phyloP scores from a whole-genome alignment of 192 early-diverging fungal genomes.

The Mortierella antarctica region DNA sequence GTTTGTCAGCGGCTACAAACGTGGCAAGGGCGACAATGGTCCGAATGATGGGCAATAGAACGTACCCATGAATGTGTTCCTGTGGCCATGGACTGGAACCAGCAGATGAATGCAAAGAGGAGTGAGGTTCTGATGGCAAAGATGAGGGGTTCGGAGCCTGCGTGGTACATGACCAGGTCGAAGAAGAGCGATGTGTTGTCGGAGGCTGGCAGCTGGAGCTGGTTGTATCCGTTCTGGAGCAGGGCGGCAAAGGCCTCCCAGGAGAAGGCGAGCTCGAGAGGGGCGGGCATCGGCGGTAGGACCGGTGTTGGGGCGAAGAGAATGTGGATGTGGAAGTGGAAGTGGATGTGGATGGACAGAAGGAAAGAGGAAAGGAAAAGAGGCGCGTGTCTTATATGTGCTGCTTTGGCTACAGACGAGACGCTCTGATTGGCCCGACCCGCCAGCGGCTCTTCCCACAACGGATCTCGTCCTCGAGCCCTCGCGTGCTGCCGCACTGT shows the following conservation, averaged over 20 bases:
- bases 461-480: no score
- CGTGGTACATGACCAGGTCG: conserved; percentile 40
- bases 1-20: neutral
- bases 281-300: neutral
- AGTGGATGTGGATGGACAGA: neutral
- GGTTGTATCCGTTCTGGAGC: conserved; percentile 12
- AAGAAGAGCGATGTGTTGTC: conserved; percentile 29
- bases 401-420: no score
- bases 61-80: conserved; percentile 61
- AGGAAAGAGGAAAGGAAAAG: neutral
- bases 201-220: conserved; percentile 16
- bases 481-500: no score
- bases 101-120: conserved; percentile 40
- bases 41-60: neutral
- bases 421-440: no score
- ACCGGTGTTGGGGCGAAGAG: neutral
- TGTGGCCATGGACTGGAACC: conserved; percentile 56
- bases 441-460: no score
- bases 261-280: conserved; percentile 17
- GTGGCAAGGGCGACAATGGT: neutral
- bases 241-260: conserved; percentile 21
- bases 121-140: conserved; percentile 29
- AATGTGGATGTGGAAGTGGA: neutral
- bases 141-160: conserved; percentile 52
- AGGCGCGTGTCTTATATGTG: no score